Evolutionary conservation across 208 protist species (phyloP).

Genomic region (Polymyxa betae): DNA sequence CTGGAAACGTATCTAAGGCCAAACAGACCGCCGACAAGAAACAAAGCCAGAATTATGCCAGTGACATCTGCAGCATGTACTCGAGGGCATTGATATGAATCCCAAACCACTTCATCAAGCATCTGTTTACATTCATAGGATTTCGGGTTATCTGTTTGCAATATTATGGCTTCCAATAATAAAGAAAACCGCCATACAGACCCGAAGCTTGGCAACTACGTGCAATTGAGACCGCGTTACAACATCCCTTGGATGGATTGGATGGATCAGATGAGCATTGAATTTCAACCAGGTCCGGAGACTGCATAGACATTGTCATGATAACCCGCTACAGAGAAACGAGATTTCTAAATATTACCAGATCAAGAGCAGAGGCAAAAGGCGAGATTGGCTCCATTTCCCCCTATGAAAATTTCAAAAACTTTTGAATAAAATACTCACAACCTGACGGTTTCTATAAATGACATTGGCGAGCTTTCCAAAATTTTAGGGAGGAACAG

Average conservation of each 20-base stretch:
- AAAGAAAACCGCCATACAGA: background rate
- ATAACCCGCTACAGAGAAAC: no score
- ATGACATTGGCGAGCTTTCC: background rate
- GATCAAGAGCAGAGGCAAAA: no score
- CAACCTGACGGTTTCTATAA: no score
- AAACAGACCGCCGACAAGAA: background rate
- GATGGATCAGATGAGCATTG: background rate
- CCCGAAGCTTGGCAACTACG: background rate
- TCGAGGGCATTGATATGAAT: background rate
- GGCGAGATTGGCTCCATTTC: no score
- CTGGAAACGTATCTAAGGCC: background rate
- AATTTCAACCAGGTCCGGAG: no score
- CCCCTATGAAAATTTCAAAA: no score
- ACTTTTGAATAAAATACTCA: no score
- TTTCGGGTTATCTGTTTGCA: background rate
- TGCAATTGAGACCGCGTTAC: background rate
- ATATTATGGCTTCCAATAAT: background rate
- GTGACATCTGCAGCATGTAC: background rate
- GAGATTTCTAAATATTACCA: no score
- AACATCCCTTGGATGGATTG: background rate
- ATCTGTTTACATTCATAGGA: background rate
- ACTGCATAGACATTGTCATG: no score
- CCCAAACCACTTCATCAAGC: conserved; percentile 17
- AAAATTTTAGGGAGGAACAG: background rate
- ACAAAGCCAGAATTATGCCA: background rate